phyloP scores from a whole-genome alignment of 2,329 filamentous ascomycete species.

The Tolypocladium tundrense region DNA sequence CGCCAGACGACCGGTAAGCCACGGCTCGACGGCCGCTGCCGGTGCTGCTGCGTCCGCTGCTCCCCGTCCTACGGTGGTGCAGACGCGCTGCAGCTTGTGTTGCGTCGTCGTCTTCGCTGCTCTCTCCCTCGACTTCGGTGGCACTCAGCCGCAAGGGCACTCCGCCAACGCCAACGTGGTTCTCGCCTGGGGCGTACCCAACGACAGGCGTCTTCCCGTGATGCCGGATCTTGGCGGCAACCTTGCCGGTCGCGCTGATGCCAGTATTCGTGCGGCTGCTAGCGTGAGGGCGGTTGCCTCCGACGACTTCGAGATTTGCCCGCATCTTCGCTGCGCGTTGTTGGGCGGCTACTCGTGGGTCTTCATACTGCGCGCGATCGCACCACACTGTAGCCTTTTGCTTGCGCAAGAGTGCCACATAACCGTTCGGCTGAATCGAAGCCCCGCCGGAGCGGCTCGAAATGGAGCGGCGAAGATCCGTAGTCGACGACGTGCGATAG shows the following conservation, averaged over 20 bases:
- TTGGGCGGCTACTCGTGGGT: slow-evolving; percentile 71
- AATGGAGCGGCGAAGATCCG: slow-evolving; percentile 62
- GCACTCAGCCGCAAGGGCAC: slow-evolving; percentile 88
- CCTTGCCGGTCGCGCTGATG: slow-evolving; percentile 50
- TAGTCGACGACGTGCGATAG: slow-evolving; percentile 44
- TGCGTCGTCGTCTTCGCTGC: slow-evolving; percentile 64
- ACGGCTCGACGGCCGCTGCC: slow-evolving; percentile 39
- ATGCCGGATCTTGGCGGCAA: slow-evolving; percentile 79
- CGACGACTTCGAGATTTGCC: slow-evolving; percentile 74
- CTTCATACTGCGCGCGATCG: slow-evolving; percentile 85
- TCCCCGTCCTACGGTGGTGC: slow-evolving; percentile 62
- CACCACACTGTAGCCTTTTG: slow-evolving; percentile 99
- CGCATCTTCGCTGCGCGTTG: slow-evolving; percentile 81
- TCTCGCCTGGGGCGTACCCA: slow-evolving; percentile 67
- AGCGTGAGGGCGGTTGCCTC: slow-evolving; percentile 36
- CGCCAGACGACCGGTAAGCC: slow-evolving; percentile 41
- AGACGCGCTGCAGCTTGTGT: slow-evolving; percentile 30
- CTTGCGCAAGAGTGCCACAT: slow-evolving; percentile 90
- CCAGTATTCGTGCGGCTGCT: slow-evolving; percentile 50
- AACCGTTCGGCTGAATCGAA: slow-evolving; percentile 54
- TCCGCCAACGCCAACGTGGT: slow-evolving; percentile 64
- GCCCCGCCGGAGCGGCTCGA: slow-evolving; percentile 62
- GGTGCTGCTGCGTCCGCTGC: slow-evolving; percentile 64
- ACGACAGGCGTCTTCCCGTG: slow-evolving; percentile 71
- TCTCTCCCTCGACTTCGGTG: slow-evolving; percentile 87